phyloP scores from a whole-genome alignment of 73 alveolate species.

The Paramecium pentaurelia region DNA sequence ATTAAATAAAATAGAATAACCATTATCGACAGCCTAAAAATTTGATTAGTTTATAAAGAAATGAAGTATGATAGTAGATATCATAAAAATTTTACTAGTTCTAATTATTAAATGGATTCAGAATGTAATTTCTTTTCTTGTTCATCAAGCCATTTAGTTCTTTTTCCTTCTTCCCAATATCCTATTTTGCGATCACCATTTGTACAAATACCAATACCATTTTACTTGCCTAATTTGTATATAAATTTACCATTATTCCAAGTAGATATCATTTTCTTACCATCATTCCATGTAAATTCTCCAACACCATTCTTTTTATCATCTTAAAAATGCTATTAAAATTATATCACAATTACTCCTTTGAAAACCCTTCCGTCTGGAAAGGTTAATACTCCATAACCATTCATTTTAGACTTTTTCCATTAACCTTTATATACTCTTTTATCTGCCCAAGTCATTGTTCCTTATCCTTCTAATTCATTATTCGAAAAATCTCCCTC shows the following conservation, averaged over 20 bases:
- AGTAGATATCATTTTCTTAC: background rate
- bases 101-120: background rate
- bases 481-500: conserved; percentile 47
- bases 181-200: background rate
- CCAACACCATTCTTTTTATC: conserved; percentile 42
- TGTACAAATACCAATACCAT: conserved; percentile 34
- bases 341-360: background rate
- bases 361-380: conserved; percentile 71
- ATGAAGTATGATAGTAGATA: conserved; percentile 25
- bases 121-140: conserved; percentile 10
- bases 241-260: conserved; percentile 21
- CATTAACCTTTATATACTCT: conserved; percentile 62
- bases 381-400: conserved; percentile 68
- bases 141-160: background rate
- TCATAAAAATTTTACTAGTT: background rate
- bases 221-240: conserved; percentile 29
- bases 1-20: background rate
- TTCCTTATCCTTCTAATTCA: conserved; percentile 46
- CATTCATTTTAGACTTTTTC: conserved; percentile 58
- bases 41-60: conserved; percentile 35
- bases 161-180: background rate
- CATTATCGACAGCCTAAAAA: conserved; percentile 24
- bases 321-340: background rate
- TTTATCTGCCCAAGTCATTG: conserved; percentile 35
- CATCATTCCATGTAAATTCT: conserved; percentile 24